A percentile compares a stretch with the other conserved stretches of the same genome.
These are phyloP conservation scores for Termitomyces sp. DNA, from an alignment of 768 basidiomycete species.

Conservation along the genomic window DNA sequence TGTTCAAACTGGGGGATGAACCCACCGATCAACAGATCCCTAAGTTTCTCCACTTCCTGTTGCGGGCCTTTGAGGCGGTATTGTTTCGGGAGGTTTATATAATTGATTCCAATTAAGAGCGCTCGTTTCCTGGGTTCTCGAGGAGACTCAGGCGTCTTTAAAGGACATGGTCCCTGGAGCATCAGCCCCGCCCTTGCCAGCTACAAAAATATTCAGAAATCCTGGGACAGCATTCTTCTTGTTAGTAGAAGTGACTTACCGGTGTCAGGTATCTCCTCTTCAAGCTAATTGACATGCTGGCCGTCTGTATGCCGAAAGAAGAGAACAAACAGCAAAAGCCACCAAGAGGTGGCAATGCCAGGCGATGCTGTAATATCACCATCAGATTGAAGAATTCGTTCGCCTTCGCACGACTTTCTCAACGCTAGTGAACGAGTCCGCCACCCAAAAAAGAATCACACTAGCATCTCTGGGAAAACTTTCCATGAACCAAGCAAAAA, in stretches of 20 bases:
- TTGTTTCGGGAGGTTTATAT: background rate
- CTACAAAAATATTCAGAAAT: background rate
- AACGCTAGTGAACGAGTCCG: too few species aligned
- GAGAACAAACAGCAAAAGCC: too few species aligned
- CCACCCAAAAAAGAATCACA: too few species aligned
- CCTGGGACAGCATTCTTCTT: background rate
- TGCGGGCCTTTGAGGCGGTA: background rate
- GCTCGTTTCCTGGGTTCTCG: background rate
- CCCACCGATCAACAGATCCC: background rate
- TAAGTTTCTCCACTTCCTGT: background rate
- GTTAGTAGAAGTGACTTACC: background rate
- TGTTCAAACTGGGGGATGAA: background rate
- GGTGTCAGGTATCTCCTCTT: background rate
- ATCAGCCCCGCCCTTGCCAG: background rate
- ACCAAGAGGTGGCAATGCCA: too few species aligned
- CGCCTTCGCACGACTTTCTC: too few species aligned
- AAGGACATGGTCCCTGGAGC: background rate
- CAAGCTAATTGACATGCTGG: background rate
- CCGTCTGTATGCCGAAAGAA: background rate
- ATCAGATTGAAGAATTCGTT: too few species aligned
- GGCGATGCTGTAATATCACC: too few species aligned
- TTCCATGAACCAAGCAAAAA: too few species aligned
- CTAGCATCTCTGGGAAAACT: too few species aligned
- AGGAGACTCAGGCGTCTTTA: background rate
- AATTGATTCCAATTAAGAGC: slow-evolving; percentile 2